phyloP scores from a whole-genome alignment of 768 basidiomycete genomes.

The Pholiota microspora region DNA sequence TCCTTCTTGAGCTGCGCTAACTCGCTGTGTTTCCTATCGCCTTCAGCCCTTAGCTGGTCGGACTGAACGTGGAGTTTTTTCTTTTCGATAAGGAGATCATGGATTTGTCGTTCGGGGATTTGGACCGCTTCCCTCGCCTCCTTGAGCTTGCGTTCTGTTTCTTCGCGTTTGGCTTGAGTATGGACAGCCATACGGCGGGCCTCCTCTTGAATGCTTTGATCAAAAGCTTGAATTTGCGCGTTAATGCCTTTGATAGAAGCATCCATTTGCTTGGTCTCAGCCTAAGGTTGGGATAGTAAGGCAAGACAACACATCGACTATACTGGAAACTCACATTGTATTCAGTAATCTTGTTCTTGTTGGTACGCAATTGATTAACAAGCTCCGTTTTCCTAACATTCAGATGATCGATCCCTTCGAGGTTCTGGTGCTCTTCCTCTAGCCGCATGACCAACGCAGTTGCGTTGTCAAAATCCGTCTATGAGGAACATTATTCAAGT shows the following conservation, averaged over 20 bases:
- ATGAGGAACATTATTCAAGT: not conserved
- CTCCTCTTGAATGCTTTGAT: constrained; percentile 52
- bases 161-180: constrained; percentile 62
- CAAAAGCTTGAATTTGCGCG: constrained; percentile 34
- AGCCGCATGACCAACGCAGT: constrained; percentile 27
- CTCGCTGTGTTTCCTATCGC: constrained; percentile 33
- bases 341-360: constrained; percentile 40
- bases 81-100: constrained; percentile 31
- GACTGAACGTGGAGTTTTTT: constrained; percentile 26
- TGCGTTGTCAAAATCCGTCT: constrained; percentile 31
- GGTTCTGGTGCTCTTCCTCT: constrained; percentile 26
- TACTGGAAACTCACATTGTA: constrained; percentile 38
- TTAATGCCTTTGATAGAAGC: constrained; percentile 31
- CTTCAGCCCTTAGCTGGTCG: constrained; percentile 32
- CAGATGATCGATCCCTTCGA: constrained; percentile 34
- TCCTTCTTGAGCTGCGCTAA: constrained; percentile 30
- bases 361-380: constrained; percentile 40
- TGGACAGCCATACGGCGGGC: constrained; percentile 49
- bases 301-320: not conserved
- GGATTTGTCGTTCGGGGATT: constrained; percentile 33
- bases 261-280: constrained; percentile 50
- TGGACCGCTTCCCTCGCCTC: constrained; percentile 38
- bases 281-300: not conserved
- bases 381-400: constrained; percentile 42
- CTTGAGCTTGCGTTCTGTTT: constrained; percentile 50